Evolutionary conservation across 192 early-diverging fungal species (phyloP).

Genomic region (Martensiomyces pterosporus): DNA sequence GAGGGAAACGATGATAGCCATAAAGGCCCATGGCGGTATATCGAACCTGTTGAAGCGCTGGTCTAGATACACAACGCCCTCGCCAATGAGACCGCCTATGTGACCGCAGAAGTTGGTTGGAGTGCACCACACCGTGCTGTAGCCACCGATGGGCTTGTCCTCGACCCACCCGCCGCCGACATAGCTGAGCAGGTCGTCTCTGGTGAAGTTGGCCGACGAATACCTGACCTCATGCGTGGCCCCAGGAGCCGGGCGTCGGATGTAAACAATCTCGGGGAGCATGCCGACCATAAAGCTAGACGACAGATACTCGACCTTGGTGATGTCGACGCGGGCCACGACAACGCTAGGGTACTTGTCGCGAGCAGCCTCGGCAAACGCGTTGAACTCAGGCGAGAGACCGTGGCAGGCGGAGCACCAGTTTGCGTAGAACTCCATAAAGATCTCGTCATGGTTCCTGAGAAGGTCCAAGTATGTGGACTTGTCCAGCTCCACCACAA

Average conservation of each 20-base stretch:
- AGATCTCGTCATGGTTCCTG: slow-evolving; percentile 20
- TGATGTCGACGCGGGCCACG: slow-evolving; percentile 36
- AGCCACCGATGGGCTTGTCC: slow-evolving; percentile 30
- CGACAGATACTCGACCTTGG: slow-evolving; percentile 41
- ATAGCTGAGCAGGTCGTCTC: slow-evolving; percentile 29
- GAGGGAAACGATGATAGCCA: slow-evolving; percentile 39
- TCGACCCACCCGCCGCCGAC: slow-evolving; percentile 29
- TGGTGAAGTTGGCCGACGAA: slow-evolving; percentile 38
- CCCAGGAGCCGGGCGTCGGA: slow-evolving; percentile 19
- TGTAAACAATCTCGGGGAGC: slow-evolving; percentile 38
- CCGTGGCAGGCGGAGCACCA: slow-evolving; percentile 48
- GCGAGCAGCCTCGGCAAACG: slow-evolving; percentile 27
- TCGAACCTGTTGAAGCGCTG: slow-evolving; percentile 32
- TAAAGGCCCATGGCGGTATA: slow-evolving; percentile 47
- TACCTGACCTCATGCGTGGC: slow-evolving; percentile 32
- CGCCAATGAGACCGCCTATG: slow-evolving; percentile 39
- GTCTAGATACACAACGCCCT: slow-evolving; percentile 30
- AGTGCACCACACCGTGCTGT: slow-evolving; percentile 45
- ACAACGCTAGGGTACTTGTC: slow-evolving; percentile 32
- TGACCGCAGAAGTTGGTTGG: slow-evolving; percentile 46
- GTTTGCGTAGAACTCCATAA: slow-evolving; percentile 50
- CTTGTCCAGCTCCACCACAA: slow-evolving; percentile 37
- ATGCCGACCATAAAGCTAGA: slow-evolving; percentile 46
- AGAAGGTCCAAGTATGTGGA: slow-evolving; percentile 24
- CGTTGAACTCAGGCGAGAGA: slow-evolving; percentile 34